phyloP scores from a whole-genome alignment of 1,139 yeast species.

The Williopsis jadinii region DNA sequence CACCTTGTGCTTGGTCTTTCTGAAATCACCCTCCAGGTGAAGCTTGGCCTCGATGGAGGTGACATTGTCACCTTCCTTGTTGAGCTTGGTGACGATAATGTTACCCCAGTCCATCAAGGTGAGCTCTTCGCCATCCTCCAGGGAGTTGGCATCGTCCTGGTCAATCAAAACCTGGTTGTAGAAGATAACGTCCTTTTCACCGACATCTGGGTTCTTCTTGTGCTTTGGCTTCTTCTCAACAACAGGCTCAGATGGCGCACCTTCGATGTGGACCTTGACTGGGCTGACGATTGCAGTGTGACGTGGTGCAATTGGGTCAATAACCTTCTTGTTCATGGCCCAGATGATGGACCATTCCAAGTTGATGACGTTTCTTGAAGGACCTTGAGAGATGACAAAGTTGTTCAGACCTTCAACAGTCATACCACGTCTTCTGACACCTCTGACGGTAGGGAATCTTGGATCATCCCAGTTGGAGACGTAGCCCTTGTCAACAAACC shows the following conservation, averaged over 20 bases:
- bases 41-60: slow-evolving; percentile 68
- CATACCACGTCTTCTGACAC: slow-evolving; percentile 99
- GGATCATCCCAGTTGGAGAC: slow-evolving; percentile 98
- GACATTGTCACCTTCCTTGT: slow-evolving; percentile 52
- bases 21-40: slow-evolving; percentile 94
- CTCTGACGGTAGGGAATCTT: slow-evolving; percentile 97
- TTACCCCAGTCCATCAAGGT: slow-evolving; percentile 99
- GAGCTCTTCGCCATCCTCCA: slow-evolving; percentile 75
- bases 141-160: slow-evolving; percentile 78
- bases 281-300: slow-evolving; percentile 75
- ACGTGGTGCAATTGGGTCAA: slow-evolving; percentile 95
- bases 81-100: slow-evolving; percentile 68
- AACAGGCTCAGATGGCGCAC: slow-evolving; percentile 60
- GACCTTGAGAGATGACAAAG: slow-evolving; percentile 92
- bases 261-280: slow-evolving; percentile 57
- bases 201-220: slow-evolving; percentile 92
- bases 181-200: slow-evolving; percentile 71
- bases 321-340: slow-evolving; percentile 94
- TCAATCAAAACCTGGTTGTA: slow-evolving; percentile 65
- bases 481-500: slow-evolving; percentile 89
- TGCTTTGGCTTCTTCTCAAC: slow-evolving; percentile 82
- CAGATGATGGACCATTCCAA: slow-evolving; percentile 95
- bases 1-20: slow-evolving; percentile 89
- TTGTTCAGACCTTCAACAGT: slow-evolving; percentile 92
- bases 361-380: slow-evolving; percentile 91